phyloP scores from a whole-genome alignment of 2,329 filamentous ascomycete species.

The Fonsecaea pugnacius region DNA sequence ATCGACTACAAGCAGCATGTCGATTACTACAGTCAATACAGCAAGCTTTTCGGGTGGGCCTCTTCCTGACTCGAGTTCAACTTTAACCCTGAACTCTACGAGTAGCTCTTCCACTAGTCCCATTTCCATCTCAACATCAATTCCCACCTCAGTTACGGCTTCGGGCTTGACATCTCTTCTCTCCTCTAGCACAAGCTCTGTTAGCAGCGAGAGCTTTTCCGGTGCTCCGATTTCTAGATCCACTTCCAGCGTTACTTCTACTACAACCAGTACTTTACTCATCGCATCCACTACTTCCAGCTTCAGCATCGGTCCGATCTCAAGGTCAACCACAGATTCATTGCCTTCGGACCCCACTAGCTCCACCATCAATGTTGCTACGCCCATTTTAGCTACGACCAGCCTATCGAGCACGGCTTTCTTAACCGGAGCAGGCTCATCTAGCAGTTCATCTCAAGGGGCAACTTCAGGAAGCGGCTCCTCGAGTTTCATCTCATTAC shows the following conservation, averaged over 20 bases:
- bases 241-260: neutral
- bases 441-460: neutral
- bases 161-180: neutral
- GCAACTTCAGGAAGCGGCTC: neutral
- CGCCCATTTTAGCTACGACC: neutral
- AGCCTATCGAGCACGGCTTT: neutral
- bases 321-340: constrained; percentile 1
- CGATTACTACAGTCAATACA: neutral
- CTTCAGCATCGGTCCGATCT: neutral
- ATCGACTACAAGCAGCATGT: neutral
- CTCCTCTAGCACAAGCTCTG: constrained; percentile 5
- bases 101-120: constrained; percentile 13
- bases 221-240: neutral
- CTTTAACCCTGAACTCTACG: neutral
- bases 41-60: neutral
- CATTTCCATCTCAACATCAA: constrained; percentile 2
- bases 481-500: neutral
- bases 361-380: neutral
- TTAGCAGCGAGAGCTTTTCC: constrained; percentile 4
- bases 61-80: constrained; percentile 1
- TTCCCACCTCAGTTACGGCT: neutral
- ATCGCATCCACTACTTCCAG: neutral
- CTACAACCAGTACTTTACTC: neutral
- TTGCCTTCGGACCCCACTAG: neutral
- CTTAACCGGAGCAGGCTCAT: neutral